phyloP scores from a whole-genome alignment of 202 grass and related monocot genomes.

The Elaeis oleifera region DNA sequence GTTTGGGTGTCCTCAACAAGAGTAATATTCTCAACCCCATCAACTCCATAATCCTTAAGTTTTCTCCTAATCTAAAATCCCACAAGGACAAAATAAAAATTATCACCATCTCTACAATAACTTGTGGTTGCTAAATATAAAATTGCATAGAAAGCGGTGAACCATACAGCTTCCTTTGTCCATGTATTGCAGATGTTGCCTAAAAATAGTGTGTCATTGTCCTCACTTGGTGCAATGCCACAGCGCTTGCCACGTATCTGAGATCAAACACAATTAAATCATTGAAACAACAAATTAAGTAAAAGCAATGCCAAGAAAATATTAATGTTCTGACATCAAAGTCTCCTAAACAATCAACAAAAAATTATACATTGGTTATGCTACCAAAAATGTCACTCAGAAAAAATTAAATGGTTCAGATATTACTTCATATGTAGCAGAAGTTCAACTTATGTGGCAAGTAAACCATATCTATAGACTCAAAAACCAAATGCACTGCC shows the following conservation, averaged over 20 bases:
- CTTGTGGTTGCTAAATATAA: background rate
- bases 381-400: too few relatives aligned
- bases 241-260: conserved; percentile 62
- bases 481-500: too few relatives aligned
- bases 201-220: conserved; percentile 69
- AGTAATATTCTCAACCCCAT: conserved; percentile 47
- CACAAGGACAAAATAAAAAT: background rate
- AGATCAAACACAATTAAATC: background rate
- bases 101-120: background rate
- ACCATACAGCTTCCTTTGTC: conserved; percentile 67
- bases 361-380: too few relatives aligned
- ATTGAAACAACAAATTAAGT: background rate
- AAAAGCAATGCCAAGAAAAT: too few relatives aligned
- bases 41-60: conserved; percentile 44
- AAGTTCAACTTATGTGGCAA: too few relatives aligned
- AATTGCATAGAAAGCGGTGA: conserved; percentile 10
- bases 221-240: conserved; percentile 48
- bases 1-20: conserved; percentile 58
- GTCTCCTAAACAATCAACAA: too few relatives aligned
- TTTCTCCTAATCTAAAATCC: conserved; percentile 43
- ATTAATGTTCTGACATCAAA: too few relatives aligned
- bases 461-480: too few relatives aligned
- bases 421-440: too few relatives aligned
- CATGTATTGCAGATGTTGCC: conserved; percentile 80
- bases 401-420: too few relatives aligned